Base-by-base conservation (phyloP, 2,329 filamentous ascomycete genomes). In the Pseudogymnoascus sp. region DNA sequence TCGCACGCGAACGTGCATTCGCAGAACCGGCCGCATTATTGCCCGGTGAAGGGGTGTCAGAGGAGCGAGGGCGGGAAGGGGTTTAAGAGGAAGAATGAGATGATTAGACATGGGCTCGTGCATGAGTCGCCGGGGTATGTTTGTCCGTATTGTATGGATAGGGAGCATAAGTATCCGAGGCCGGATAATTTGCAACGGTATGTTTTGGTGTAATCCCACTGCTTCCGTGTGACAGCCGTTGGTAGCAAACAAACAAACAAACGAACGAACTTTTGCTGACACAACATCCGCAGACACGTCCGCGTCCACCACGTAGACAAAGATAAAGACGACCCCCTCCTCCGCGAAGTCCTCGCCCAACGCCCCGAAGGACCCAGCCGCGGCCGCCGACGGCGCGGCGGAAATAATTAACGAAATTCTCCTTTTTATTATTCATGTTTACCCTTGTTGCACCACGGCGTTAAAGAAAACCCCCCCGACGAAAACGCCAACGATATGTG, bases 181-280 rank as follows among this genome's bases (percentile, higher is more conserved):
- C 95, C 95, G 36, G 95, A 99, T 75, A 98, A 98, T 79, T 79
- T 99, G 64, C 93, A 97, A 79, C 87, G 93, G 91, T 96, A 81
- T 68, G 83, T n/a, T n/a, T n/a, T n/a, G n/a, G n/a, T n/a, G n/a
- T n/a, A n/a, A n/a, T n/a, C n/a, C n/a, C n/a, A n/a, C n/a, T n/a
- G 23, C 23, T 23, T 23, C 23, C 4, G 25, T 28, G 25, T 28
- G 25, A 28, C 25, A 7, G 25, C 25, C 6, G 25, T 28, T 28
- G 25, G 25, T 28, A 36, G 19, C 36, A 43, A 34, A 19, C n/a
- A 41, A 48, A 31, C 25, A 7, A 6, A 28, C 25, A 6, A 28
- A 28, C 4, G 25, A 28, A 28, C 6, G 6, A 4, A 3, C 39
- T 65, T 6, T 63, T 60, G 14, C 28, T 61, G 10, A 62, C 37